Evolutionary conservation across 805 yeast genomes (phyloP).

Genomic region (Wickerhamiella azymoides): DNA sequence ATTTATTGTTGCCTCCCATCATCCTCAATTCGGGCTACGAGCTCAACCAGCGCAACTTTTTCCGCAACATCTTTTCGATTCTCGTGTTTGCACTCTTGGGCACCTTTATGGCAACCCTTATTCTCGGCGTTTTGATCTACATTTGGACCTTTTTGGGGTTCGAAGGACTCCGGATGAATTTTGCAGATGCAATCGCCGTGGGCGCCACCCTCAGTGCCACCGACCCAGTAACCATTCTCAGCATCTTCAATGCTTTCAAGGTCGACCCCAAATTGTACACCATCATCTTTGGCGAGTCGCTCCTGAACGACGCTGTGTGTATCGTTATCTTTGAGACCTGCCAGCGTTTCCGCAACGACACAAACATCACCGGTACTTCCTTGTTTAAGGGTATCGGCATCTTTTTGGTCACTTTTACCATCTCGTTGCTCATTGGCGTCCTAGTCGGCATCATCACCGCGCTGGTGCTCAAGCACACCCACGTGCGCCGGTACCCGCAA

Average conservation of each 20-base stretch:
- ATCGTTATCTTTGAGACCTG: slow-evolving; percentile 99
- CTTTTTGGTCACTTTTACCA: slow-evolving; percentile 83
- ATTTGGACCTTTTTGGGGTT: slow-evolving; percentile 86
- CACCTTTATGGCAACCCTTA: slow-evolving; percentile 82
- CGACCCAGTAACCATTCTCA: slow-evolving; percentile 92
- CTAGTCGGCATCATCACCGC: slow-evolving; percentile 83
- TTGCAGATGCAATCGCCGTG: slow-evolving; percentile 93
- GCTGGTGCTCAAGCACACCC: slow-evolving; percentile 76
- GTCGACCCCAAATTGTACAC: slow-evolving; percentile 97
- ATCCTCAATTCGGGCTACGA: slow-evolving; percentile 94
- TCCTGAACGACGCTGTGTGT: slow-evolving; percentile 92
- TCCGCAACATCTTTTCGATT: slow-evolving; percentile 80
- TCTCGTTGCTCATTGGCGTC: slow-evolving; percentile 81
- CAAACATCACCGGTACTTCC: slow-evolving; percentile 26
- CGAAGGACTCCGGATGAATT: slow-evolving; percentile 76
- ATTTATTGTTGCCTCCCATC: slow-evolving; percentile 87
- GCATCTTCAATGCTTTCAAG: slow-evolving; percentile 92
- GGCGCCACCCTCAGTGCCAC: slow-evolving; percentile 98
- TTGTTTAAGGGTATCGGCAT: slow-evolving; percentile 83
- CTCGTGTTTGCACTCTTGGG: slow-evolving; percentile 94
- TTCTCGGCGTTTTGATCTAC: slow-evolving; percentile 73
- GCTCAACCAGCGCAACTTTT: slow-evolving; percentile 88
- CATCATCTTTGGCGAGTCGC: slow-evolving; percentile 90
- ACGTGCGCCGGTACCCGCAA: slow-evolving; percentile 87
- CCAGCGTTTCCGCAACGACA: slow-evolving; percentile 84